Evolutionary conservation across 129 eudicot species (phyloP), one percentile per base, ranked within the genome.

Genomic region (Centrapalus pauciflorus): DNA sequence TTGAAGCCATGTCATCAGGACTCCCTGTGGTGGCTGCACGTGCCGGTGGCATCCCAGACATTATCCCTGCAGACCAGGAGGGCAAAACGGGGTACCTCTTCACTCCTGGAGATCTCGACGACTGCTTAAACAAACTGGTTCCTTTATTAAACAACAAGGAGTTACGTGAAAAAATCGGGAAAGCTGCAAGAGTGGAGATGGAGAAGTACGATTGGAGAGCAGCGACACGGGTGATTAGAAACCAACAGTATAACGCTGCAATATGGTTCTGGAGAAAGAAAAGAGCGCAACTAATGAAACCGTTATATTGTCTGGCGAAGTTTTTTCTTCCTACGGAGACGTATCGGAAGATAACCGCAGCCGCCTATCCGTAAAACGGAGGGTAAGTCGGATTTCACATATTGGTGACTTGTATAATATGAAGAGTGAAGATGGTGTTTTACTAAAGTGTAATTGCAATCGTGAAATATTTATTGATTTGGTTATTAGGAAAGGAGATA

Each of bases 151-250:
- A 72, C 7, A 77, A 84, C 30, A 25, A 9, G 1, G 79, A 37
- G 38, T 75, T 93, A 24, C 72, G 98, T 52, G 92, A 88, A 54
- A 78, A 51, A 3, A 78, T 93, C 4, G 98, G 98, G 38, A 72
- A 76, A 77, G 89, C 91, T 56, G 98, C 98, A 6, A 89, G 98
- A 7, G 70, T n/a, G 35, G 98, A 93, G 61, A 86, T 65, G 92
- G 98, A 93, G 80, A 93, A 93, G 79, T 86, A 83, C n/a, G 98
- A 88, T 38, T 93, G 98, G 98, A 83, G 77, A 84, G 96, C 98
- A 40, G 96, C 98, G 59, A 93, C 98, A 1, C 50, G 63, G 54
- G 86, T 72, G 63, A 93, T 93, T 57, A 77, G 98, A 32, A 88
- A 93, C 55, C 95, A 93, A 55, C 90, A 93, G 19, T 93, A 93